Conservation (phyloP, 108 stramenopile genomes). For the Schizochytrium sp. region DNA sequence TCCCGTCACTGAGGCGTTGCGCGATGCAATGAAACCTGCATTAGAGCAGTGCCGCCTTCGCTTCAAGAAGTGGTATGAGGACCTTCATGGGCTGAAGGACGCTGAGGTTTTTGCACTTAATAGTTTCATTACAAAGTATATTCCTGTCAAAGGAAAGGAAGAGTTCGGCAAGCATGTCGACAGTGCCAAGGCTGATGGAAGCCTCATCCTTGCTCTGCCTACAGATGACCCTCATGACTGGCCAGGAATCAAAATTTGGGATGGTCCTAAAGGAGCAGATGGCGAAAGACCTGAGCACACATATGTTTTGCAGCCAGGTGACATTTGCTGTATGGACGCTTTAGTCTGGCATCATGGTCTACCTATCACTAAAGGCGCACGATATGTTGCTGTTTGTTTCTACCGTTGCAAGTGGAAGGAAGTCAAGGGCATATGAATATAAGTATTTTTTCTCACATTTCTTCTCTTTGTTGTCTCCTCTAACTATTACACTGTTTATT, state of each 20-base stretch:
- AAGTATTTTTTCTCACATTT: too few relatives aligned
- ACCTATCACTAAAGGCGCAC: slow-evolving; percentile 35
- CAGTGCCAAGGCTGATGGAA: slow-evolving; percentile 40
- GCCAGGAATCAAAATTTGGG: slow-evolving; percentile 50
- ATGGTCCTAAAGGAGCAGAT: background rate
- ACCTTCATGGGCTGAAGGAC: slow-evolving; percentile 1
- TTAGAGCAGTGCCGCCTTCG: slow-evolving; percentile 49
- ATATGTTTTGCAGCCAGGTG: slow-evolving; percentile 36
- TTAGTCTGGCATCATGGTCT: slow-evolving; percentile 49
- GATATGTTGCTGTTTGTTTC: slow-evolving; percentile 49
- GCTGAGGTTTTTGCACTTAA: slow-evolving; percentile 10
- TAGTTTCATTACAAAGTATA: slow-evolving; percentile 28
- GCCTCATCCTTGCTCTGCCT: slow-evolving; percentile 36
- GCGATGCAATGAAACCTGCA: background rate
- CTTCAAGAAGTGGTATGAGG: slow-evolving; percentile 64
- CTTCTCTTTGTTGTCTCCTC: too few relatives aligned
- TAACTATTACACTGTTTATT: too few relatives aligned
- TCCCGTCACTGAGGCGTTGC: background rate
- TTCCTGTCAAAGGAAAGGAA: background rate
- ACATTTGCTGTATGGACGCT: slow-evolving; percentile 34
- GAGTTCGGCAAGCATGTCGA: slow-evolving; percentile 61
- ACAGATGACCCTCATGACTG: slow-evolving; percentile 58
- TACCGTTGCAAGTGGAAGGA: slow-evolving; percentile 58
- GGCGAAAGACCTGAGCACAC: slow-evolving; percentile 44
- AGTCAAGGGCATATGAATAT: background rate